Conservation (phyloP, 163 green algal species). For the Coccomyxa subellipsoidea region DNA sequence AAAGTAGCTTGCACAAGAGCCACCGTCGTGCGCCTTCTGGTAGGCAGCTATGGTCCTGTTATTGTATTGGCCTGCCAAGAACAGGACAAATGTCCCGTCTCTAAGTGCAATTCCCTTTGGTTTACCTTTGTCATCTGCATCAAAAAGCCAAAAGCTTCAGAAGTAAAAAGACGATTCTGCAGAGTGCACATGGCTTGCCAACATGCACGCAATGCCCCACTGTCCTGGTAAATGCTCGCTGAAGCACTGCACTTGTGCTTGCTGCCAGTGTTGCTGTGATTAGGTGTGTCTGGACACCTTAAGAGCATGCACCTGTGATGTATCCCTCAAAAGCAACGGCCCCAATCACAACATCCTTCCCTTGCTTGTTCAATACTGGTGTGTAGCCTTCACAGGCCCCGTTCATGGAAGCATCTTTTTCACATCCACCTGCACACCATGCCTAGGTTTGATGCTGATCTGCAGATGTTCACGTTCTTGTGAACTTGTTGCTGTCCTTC, state of each 20-base stretch:
- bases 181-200: too few relatives aligned
- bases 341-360: constrained; percentile 5
- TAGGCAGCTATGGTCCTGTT: background rate
- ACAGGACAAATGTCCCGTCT: background rate
- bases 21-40: background rate
- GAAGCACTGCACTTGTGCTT: background rate
- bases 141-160: background rate
- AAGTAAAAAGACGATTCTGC: background rate
- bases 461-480: too few relatives aligned
- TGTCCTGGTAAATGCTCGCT: too few relatives aligned
- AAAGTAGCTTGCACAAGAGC: background rate
- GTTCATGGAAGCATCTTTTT: background rate
- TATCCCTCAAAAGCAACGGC: background rate
- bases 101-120: background rate
- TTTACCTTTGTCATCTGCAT: background rate
- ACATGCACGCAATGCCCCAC: too few relatives aligned
- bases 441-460: too few relatives aligned
- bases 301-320: background rate
- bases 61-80: background rate
- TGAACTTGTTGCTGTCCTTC: too few relatives aligned
- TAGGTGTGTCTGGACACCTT: background rate
- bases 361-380: background rate
- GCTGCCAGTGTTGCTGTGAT: background rate
- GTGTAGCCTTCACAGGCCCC: background rate
- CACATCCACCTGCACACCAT: background rate